phyloP scores from a whole-genome alignment of 1,284 basidiomycete species.

The Austroboletus olivaceoglutinosus region DNA sequence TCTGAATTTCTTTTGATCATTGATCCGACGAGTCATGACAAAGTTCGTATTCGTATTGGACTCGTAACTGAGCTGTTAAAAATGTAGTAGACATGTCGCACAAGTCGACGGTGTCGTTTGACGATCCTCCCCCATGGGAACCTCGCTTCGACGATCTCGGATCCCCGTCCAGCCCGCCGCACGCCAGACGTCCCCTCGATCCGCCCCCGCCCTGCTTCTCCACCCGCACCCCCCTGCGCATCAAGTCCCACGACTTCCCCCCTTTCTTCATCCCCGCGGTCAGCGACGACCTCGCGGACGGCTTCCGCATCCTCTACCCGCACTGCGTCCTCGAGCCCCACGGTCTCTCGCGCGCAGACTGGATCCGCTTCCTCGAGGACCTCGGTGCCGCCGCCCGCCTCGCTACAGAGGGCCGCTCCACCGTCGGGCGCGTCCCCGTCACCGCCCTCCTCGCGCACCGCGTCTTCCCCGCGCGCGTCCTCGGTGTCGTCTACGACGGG shows the following conservation, averaged over 20 bases:
- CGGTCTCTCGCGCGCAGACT: slow-evolving; percentile 27
- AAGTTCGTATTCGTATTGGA: too few species aligned
- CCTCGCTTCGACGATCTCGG: slow-evolving; percentile 27
- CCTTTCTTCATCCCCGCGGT: slow-evolving; percentile 27
- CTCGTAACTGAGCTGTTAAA: too few species aligned
- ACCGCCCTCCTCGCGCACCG: slow-evolving; percentile 13
- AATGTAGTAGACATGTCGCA: slow-evolving; percentile 13
- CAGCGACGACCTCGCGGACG: slow-evolving; percentile 21
- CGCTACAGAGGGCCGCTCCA: slow-evolving; percentile 19
- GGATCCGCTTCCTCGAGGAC: slow-evolving; percentile 31
- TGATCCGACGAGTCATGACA: too few species aligned
- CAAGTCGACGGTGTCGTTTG: neutral
- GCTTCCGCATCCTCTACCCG: slow-evolving; percentile 32
- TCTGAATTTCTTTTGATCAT: too few species aligned
- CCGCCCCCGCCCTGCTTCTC: slow-evolving; percentile 35
- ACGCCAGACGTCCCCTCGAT: slow-evolving; percentile 25
- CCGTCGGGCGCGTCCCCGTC: slow-evolving; percentile 20
- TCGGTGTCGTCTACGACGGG: slow-evolving; percentile 24
- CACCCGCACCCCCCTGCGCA: slow-evolving; percentile 26
- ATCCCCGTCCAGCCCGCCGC: neutral
- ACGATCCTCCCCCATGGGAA: slow-evolving; percentile 27
- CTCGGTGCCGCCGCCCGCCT: slow-evolving; percentile 28
- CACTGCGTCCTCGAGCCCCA: slow-evolving; percentile 23
- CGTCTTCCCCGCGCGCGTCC: slow-evolving; percentile 12
- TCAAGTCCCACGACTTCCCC: slow-evolving; percentile 28